These are phyloP conservation scores for Orbilia javanica DNA, from an alignment of 2,329 filamentous ascomycete species.

Conservation along the genomic window DNA sequence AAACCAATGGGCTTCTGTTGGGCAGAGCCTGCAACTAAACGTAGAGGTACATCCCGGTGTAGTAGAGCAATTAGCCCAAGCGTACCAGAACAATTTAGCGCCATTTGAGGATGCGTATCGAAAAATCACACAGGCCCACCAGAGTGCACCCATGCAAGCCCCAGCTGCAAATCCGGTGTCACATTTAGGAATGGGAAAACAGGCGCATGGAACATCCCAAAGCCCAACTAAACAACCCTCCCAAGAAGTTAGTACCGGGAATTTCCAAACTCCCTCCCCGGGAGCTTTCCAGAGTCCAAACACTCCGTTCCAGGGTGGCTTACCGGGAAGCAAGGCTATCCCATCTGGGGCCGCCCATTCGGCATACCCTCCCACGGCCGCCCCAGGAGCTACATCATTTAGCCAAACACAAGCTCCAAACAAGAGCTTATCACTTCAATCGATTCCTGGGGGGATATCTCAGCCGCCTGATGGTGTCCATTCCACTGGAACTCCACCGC, in stretches of 20 bases:
- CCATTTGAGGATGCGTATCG: conserved; percentile 59
- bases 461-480: conserved; percentile 38
- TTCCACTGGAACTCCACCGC: conserved; percentile 24
- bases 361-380: conserved; percentile 22
- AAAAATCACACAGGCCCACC: conserved; percentile 59
- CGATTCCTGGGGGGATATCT: neutral
- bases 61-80: conserved; percentile 72
- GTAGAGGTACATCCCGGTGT: conserved; percentile 76
- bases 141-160: conserved; percentile 41
- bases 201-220: conserved; percentile 56
- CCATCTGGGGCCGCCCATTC: conserved; percentile 18
- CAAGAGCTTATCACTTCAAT: conserved; percentile 44
- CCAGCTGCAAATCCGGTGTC: conserved; percentile 56
- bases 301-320: conserved; percentile 18
- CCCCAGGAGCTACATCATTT: conserved; percentile 56
- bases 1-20: conserved; percentile 80
- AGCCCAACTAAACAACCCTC: conserved; percentile 57
- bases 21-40: conserved; percentile 74
- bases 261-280: conserved; percentile 7
- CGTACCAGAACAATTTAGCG: conserved; percentile 55
- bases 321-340: conserved; percentile 20
- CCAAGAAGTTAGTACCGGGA: conserved; percentile 41
- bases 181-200: conserved; percentile 55
- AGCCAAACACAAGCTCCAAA: conserved; percentile 64
- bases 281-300: conserved; percentile 31